Evolutionary conservation across 2,329 filamentous ascomycete species (phyloP).

Genomic region (Cladophialophora chaetospira): DNA sequence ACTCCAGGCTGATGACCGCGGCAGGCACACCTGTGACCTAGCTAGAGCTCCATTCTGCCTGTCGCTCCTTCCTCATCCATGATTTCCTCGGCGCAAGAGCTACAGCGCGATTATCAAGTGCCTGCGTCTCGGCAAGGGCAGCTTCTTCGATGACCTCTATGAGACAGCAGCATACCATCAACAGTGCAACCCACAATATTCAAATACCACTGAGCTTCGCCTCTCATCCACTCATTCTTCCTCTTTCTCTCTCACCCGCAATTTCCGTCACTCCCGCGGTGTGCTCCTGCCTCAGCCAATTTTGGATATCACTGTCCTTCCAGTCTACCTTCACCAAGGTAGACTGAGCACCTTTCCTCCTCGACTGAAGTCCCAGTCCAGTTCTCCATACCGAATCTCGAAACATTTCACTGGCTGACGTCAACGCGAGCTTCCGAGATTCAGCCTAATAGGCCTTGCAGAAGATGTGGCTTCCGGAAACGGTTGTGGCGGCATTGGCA

Average conservation of each 20-base stretch:
- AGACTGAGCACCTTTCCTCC: neutral
- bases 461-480: slow-evolving; percentile 24
- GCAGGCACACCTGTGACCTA: neutral
- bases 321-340: neutral
- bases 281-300: neutral
- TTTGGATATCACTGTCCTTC: neutral
- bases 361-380: neutral
- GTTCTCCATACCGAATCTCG: neutral
- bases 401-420: slow-evolving; percentile 12
- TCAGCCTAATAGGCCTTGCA: slow-evolving; percentile 15
- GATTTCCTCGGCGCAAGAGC: slow-evolving; percentile 6
- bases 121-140: neutral
- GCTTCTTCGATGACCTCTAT: slow-evolving; percentile 4
- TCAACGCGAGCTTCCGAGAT: slow-evolving; percentile 14
- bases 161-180: slow-evolving; percentile 4
- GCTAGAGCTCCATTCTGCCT: neutral
- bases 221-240: slow-evolving; percentile 5
- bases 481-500: slow-evolving; percentile 25
- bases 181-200: slow-evolving; percentile 3
- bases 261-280: neutral
- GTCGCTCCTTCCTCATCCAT: slow-evolving; percentile 12
- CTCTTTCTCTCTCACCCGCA: slow-evolving; percentile 8
- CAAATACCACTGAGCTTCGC: slow-evolving; percentile 11
- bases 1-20: neutral
- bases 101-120: neutral